Percentiles rank a stretch among this genome's conserved stretches.
Conservation (phyloP, 495 filamentous ascomycete species). For the Jackrogersella minutella region DNA sequence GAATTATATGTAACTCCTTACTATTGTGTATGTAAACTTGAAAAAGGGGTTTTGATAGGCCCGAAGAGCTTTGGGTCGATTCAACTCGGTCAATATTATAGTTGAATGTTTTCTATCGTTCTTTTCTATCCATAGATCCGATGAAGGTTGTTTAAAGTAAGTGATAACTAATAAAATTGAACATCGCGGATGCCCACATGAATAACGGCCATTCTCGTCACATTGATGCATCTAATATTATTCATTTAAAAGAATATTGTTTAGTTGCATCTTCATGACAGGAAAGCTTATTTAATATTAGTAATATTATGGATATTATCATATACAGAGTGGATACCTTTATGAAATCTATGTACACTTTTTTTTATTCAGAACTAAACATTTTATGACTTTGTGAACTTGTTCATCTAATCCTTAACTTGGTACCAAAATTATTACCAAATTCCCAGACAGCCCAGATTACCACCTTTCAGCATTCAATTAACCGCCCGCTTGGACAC, state of each 20-base stretch:
- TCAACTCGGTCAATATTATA: constrained; percentile 9
- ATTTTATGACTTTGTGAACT: constrained; percentile 32
- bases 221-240: constrained; percentile 4
- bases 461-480: constrained; percentile 1
- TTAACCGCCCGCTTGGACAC: background rate
- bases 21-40: no score
- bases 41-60: background rate
- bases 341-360: constrained; percentile 2
- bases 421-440: no score
- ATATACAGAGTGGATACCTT: no score
- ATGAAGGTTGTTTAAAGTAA: no score
- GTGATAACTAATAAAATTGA: background rate
- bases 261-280: no score
- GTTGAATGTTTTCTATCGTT: background rate
- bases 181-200: constrained; percentile 16
- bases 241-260: no score
- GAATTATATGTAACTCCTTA: background rate
- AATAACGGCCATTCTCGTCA: constrained; percentile 3
- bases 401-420: no score
- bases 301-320: background rate
- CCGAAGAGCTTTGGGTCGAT: background rate
- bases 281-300: background rate
- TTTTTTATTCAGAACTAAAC: constrained; percentile 38
- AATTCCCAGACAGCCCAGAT: background rate
- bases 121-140: no score